Conservation (phyloP, 352 stramenopile genomes). For the Pythium grandisporangium region DNA sequence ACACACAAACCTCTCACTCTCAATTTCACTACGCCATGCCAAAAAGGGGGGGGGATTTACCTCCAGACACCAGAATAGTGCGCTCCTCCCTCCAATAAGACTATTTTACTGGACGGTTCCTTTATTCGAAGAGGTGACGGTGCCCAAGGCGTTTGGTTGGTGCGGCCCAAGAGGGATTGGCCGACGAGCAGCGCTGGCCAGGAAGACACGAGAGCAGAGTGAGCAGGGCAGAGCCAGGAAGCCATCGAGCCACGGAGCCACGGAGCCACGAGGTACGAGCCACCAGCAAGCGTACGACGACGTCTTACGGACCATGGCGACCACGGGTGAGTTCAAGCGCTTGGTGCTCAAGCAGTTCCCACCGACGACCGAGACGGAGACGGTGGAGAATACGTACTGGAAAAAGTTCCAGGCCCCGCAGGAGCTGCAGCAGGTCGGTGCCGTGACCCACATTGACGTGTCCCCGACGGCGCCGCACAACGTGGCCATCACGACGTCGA, state of each 20-base stretch:
- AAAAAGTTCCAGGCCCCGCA: slow-evolving; percentile 81
- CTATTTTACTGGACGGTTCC: too few species aligned
- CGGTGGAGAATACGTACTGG: slow-evolving; percentile 80
- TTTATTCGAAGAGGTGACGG: too few species aligned
- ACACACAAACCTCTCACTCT: too few species aligned
- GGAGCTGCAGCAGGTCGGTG: slow-evolving; percentile 77
- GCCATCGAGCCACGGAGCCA: slow-evolving; percentile 1
- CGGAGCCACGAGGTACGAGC: neutral
- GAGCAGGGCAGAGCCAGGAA: too few species aligned
- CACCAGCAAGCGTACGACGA: slow-evolving; percentile 1
- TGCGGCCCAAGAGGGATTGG: too few species aligned
- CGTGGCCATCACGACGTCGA: slow-evolving; percentile 83
- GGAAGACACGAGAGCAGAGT: too few species aligned
- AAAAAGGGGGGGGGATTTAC: too few species aligned
- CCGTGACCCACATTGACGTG: slow-evolving; percentile 81
- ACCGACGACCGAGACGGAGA: slow-evolving; percentile 62
- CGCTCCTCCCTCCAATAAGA: too few species aligned
- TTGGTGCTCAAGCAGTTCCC: slow-evolving; percentile 86
- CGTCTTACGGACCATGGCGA: slow-evolving; percentile 30
- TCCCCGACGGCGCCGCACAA: slow-evolving; percentile 68
- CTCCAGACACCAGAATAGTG: too few species aligned
- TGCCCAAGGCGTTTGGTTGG: too few species aligned
- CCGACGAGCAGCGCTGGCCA: too few species aligned
- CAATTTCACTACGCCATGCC: too few species aligned
- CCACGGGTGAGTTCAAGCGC: slow-evolving; percentile 74